Evolutionary conservation across 2,329 filamentous ascomycete genomes (phyloP).

Genomic region (Fusarium acutatum): DNA sequence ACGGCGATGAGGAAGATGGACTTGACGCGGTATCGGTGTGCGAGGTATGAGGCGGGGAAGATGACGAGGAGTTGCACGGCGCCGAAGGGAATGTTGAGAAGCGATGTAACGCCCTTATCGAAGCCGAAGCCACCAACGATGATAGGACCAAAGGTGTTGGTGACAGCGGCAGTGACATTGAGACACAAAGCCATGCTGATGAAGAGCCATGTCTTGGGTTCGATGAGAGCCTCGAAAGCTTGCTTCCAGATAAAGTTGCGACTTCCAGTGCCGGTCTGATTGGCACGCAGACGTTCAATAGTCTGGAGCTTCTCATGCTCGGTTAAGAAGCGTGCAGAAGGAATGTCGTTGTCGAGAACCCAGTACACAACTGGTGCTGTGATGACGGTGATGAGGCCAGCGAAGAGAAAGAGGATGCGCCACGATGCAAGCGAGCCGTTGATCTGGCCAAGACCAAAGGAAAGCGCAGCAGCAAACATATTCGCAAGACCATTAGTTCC

Average conservation of each 20-base stretch:
- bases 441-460: slow-evolving; percentile 66
- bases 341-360: slow-evolving; percentile 67
- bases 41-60: slow-evolving; percentile 65
- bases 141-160: slow-evolving; percentile 71
- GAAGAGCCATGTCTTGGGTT: slow-evolving; percentile 67
- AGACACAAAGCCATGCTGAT: slow-evolving; percentile 67
- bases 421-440: slow-evolving; percentile 46
- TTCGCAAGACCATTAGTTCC: slow-evolving; percentile 67
- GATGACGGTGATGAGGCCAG: slow-evolving; percentile 67
- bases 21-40: slow-evolving; percentile 66
- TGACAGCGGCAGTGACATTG: slow-evolving; percentile 71
- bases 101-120: slow-evolving; percentile 63
- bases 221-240: slow-evolving; percentile 58
- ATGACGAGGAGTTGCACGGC: slow-evolving; percentile 68
- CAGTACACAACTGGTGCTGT: slow-evolving; percentile 67
- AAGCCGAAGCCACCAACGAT: slow-evolving; percentile 69
- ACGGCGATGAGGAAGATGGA: slow-evolving; percentile 61
- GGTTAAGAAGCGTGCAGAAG: slow-evolving; percentile 65
- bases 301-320: slow-evolving; percentile 73
- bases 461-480: slow-evolving; percentile 64
- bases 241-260: slow-evolving; percentile 75
- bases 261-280: slow-evolving; percentile 79
- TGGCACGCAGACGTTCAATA: slow-evolving; percentile 75
- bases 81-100: slow-evolving; percentile 75
- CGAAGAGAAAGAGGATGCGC: slow-evolving; percentile 67